A percentile compares a stretch with the other conserved stretches of the same genome.
These are phyloP conservation scores for Penicillium manginii DNA, from an alignment of 495 filamentous ascomycete species.

Conservation along the genomic window DNA sequence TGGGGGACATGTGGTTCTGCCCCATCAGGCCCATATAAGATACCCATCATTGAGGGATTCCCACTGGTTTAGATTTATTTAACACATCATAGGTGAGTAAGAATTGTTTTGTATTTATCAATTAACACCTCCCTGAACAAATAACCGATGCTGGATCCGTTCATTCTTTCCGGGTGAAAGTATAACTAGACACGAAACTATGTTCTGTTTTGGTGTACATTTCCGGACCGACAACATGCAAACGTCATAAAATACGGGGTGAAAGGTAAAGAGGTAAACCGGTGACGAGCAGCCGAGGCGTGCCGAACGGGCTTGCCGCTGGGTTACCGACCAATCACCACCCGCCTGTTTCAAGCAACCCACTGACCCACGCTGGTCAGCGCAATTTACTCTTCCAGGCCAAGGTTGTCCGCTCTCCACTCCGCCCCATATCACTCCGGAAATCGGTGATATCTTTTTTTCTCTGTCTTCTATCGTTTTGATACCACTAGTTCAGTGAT, in stretches of 20 bases:
- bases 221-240: conserved; percentile 28
- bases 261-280: conserved; percentile 15
- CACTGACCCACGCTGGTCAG: conserved; percentile 22
- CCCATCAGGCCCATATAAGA: neutral
- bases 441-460: conserved; percentile 48
- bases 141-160: neutral
- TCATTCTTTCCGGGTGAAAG: neutral
- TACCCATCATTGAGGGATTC: too few relatives aligned
- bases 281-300: conserved; percentile 55
- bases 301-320: conserved; percentile 61
- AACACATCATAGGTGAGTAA: too few relatives aligned
- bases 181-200: neutral
- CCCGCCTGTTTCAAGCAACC: conserved; percentile 33
- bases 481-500: conserved; percentile 19
- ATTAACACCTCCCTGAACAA: neutral
- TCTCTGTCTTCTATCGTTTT: conserved; percentile 18
- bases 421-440: conserved; percentile 41
- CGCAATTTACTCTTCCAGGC: conserved; percentile 32
- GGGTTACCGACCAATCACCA: conserved; percentile 42
- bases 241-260: conserved; percentile 49
- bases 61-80: too few relatives aligned
- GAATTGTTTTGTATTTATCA: too few relatives aligned
- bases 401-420: conserved; percentile 35
- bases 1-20: neutral
- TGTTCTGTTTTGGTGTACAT: conserved; percentile 20